Conservation (phyloP, 2,329 filamentous ascomycete genomes). For the Phaeophleospora eucalypticola region DNA sequence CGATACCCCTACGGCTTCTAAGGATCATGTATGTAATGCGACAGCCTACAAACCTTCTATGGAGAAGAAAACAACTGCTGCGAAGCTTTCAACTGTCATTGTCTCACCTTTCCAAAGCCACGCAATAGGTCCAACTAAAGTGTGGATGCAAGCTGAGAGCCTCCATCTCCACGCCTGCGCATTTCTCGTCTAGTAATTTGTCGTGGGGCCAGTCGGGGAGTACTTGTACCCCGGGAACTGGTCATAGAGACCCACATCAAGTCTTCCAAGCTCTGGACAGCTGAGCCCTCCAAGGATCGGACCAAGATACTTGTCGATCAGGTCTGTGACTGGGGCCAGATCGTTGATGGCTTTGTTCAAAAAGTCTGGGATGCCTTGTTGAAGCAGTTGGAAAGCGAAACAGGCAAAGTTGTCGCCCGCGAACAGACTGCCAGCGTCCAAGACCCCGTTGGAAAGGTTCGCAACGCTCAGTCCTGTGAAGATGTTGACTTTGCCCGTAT, state of each 20-base stretch:
- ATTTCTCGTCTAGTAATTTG: constrained; percentile 15
- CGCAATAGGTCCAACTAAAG: too few relatives aligned
- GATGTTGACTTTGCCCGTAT: constrained; percentile 31
- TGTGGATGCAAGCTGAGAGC: too few relatives aligned
- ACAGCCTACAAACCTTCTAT: too few relatives aligned
- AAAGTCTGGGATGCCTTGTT: constrained; percentile 13
- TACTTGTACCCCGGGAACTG: constrained; percentile 20
- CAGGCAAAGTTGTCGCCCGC: constrained; percentile 33
- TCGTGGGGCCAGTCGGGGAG: constrained; percentile 19
- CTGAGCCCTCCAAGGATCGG: constrained; percentile 12
- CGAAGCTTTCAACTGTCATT: too few relatives aligned
- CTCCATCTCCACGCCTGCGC: too few relatives aligned
- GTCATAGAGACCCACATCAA: constrained; percentile 14
- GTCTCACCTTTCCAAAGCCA: too few relatives aligned
- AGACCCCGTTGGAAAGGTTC: constrained; percentile 35
- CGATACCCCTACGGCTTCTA: too few relatives aligned
- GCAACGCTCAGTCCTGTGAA: constrained; percentile 34
- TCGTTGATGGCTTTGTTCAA: constrained; percentile 8
- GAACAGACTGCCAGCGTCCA: constrained; percentile 14
- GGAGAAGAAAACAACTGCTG: too few relatives aligned
- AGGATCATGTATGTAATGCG: too few relatives aligned
- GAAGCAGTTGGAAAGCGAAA: constrained; percentile 14
- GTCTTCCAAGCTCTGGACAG: constrained; percentile 17
- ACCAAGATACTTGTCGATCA: constrained; percentile 14
- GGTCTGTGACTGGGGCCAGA: constrained; percentile 11